Evolutionary conservation across 495 filamentous ascomycete species (phyloP).

Genomic region (Staphylotrichum longicolle): DNA sequence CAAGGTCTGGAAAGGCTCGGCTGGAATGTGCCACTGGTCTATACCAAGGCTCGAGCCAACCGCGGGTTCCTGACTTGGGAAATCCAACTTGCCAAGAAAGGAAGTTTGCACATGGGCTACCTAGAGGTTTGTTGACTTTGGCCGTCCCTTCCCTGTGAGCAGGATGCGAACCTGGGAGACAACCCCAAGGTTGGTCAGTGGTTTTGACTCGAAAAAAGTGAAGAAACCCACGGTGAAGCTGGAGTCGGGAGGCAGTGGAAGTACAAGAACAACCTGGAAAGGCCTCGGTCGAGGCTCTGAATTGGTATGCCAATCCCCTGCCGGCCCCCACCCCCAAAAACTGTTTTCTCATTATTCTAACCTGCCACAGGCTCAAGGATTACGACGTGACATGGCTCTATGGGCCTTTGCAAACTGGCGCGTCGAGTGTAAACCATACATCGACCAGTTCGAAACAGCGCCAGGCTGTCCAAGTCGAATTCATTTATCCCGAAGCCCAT

Average conservation of each 20-base stretch:
- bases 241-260: conserved; percentile 47
- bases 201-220: neutral
- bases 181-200: neutral
- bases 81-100: conserved; percentile 6
- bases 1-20: conserved; percentile 4
- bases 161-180: conserved; percentile 10
- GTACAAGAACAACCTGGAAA: conserved; percentile 76
- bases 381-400: conserved; percentile 98
- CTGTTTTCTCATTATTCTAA: conserved; percentile 19
- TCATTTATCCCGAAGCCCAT: conserved; percentile 90
- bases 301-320: conserved; percentile 63
- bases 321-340: neutral
- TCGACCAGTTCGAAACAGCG: conserved; percentile 50
- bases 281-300: conserved; percentile 81
- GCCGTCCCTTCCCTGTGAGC: neutral
- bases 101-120: conserved; percentile 2
- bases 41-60: neutral
- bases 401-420: conserved; percentile 80
- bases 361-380: conserved; percentile 77
- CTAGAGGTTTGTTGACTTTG: neutral
- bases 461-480: conserved; percentile 68
- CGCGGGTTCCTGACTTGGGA: neutral
- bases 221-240: neutral
- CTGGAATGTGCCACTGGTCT: neutral
- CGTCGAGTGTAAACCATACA: conserved; percentile 45